These are phyloP conservation scores for Acanthamoeba culbertsoni DNA, from an alignment of 208 protist genomes.

Conservation along the genomic window DNA sequence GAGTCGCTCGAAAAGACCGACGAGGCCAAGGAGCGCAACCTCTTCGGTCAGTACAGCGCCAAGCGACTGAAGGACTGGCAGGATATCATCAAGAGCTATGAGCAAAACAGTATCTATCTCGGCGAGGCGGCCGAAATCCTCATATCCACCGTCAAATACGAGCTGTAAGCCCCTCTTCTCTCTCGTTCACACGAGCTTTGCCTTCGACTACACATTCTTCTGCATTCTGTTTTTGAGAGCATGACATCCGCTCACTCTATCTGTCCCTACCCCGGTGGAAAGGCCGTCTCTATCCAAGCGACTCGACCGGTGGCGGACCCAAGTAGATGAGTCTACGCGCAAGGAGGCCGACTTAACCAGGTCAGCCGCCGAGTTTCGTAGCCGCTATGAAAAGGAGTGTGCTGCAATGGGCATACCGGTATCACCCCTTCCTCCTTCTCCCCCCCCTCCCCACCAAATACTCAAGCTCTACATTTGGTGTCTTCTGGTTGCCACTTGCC, in stretches of 20 bases:
- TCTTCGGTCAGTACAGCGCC: conserved; percentile 39
- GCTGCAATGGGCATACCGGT: not conserved
- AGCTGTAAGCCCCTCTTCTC: not conserved
- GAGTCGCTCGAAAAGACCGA: not conserved
- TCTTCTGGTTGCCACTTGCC: no score
- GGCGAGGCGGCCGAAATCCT: not conserved
- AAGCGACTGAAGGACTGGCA: conserved; percentile 2
- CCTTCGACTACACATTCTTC: no score
- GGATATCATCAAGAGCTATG: conserved; percentile 27
- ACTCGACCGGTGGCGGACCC: not conserved
- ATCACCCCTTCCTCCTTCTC: not conserved
- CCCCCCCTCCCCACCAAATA: no score
- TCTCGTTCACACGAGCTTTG: not conserved
- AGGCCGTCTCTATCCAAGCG: conserved; percentile 5
- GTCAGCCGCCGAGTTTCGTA: not conserved
- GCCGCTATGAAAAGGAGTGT: not conserved
- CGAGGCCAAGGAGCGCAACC: conserved; percentile 15
- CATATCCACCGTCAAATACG: conserved; percentile 50
- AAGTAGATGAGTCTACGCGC: not conserved
- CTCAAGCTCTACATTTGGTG: no score
- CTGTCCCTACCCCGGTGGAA: not conserved
- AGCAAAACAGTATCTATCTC: not conserved
- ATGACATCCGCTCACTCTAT: no score
- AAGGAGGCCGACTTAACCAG: not conserved
- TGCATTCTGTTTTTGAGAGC: no score